Base-by-base conservation (phyloP, 2,329 filamentous ascomycete genomes). In the Shiraia sp. region DNA sequence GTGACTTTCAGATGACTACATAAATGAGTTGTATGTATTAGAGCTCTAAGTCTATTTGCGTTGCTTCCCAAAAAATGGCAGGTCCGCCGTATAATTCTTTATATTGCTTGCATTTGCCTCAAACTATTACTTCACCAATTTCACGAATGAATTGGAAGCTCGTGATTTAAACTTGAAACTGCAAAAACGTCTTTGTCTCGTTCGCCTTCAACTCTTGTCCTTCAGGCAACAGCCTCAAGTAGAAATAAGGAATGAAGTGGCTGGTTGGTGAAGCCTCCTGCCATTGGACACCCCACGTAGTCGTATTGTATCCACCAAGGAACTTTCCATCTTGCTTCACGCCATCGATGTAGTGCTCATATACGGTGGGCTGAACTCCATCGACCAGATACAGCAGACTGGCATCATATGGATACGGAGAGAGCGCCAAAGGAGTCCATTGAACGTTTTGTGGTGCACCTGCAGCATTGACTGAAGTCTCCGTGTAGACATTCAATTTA, bases 221-320 rank as follows among this genome's bases (percentile, higher is more conserved):
- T 14, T 47, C 41, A 3, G 43, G 44, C 31, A 57, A 16, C 37
- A 59, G 17, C 13, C 53, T 46, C 31, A 57, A 30, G 25, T 40
- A 40, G 31, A 34, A 57, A 29, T 51, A 54, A 3, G 49, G 49
- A 30, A 30, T 16, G 14, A 36, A 32, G 32, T 41, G 38, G n/a
- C 37, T 42, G 1, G 39, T 45, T 10, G 36, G 23, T 3, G 39
- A 32, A 6, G 40, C 30, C 4, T 47, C 22, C 8, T 47, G 32
- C 39, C 55, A 57, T 46, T 48, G 42, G 17, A 55, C 50, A 6
- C 51, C 57, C 55, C 51, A 59, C 6, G 47, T 51, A 12, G 53
- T 53, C 7, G 39, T 48, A 17, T 55, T 45, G 28, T 46, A 53
- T 4, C 53, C 53, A 3, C 55, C 55, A 5, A 59, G 22, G 35